Conservation (phyloP, 192 early-diverging fungal species). For the Martensiomyces pterosporus region DNA sequence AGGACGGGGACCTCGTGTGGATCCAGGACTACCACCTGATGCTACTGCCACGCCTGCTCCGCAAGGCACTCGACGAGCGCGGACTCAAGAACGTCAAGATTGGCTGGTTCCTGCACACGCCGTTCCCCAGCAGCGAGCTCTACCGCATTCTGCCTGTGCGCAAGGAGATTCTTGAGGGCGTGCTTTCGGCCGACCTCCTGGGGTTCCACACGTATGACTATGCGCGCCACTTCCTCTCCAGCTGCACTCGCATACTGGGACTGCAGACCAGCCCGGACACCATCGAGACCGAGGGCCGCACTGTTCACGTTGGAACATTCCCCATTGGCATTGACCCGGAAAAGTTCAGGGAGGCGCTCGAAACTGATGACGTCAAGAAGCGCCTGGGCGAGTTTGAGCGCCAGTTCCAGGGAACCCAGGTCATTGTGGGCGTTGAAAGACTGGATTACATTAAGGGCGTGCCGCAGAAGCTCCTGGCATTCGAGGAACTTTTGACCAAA, state of each 20-base stretch:
- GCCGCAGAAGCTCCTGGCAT: constrained; percentile 96
- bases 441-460: constrained; percentile 99
- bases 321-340: constrained; percentile 98
- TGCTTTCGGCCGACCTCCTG: constrained; percentile 86
- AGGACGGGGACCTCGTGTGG: constrained; percentile 89
- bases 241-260: constrained; percentile 95
- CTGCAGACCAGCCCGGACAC: constrained; percentile 90
- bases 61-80: constrained; percentile 55
- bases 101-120: constrained; percentile 98
- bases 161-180: constrained; percentile 87
- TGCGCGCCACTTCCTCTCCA: constrained; percentile 95
- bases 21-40: constrained; percentile 98
- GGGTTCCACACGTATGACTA: constrained; percentile 99
- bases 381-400: constrained; percentile 79
- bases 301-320: constrained; percentile 95
- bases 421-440: constrained; percentile 97
- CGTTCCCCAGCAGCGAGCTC: constrained; percentile 95
- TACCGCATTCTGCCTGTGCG: constrained; percentile 96
- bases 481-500: constrained; percentile 83
- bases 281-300: constrained; percentile 88
- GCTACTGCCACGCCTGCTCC: constrained; percentile 85
- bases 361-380: constrained; percentile 59
- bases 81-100: constrained; percentile 78
- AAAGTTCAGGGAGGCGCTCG: constrained; percentile 85
- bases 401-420: constrained; percentile 79